A percentile compares a stretch with the other conserved stretches of the same genome.
These are phyloP conservation scores for Xylariaceae sp. DNA, from an alignment of 2,329 filamentous ascomycete genomes.

Conservation along the genomic window DNA sequence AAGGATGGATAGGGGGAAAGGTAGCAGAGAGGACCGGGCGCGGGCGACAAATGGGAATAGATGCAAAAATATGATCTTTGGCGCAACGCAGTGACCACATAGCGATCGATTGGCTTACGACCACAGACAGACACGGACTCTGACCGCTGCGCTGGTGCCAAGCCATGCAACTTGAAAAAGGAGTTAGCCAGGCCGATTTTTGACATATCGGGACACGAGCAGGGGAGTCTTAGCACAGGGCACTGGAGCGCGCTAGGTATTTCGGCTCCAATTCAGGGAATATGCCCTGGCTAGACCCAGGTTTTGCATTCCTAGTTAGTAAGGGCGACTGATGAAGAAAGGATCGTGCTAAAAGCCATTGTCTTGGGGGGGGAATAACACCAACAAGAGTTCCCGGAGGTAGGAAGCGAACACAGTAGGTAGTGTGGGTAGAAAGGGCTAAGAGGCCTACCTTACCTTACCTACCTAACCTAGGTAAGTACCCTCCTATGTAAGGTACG, in stretches of 20 bases:
- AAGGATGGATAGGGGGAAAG: slow-evolving; percentile 17
- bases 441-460: no score
- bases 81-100: slow-evolving; percentile 17
- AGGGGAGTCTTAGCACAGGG: slow-evolving; percentile 2
- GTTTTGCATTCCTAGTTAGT: not conserved
- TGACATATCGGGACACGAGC: slow-evolving; percentile 3
- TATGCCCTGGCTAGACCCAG: slow-evolving; percentile 7
- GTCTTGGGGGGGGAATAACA: not conserved
- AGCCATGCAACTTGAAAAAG: slow-evolving; percentile 30
- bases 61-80: slow-evolving; percentile 29
- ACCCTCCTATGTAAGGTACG: no score
- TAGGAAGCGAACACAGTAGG: not conserved
- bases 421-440: not conserved
- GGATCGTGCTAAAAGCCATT: slow-evolving; percentile 9
- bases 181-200: slow-evolving; percentile 8
- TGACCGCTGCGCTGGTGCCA: slow-evolving; percentile 25
- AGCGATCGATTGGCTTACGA: slow-evolving; percentile 31
- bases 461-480: no score
- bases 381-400: no score
- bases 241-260: not conserved
- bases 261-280: slow-evolving; percentile 3
- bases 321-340: slow-evolving; percentile 12
- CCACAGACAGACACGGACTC: slow-evolving; percentile 21
- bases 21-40: slow-evolving; percentile 11
- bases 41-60: slow-evolving; percentile 21